Evolutionary conservation across 306 rosid genomes (phyloP), one percentile per base, ranked within the genome.

Genomic region (Casuarina equisetifolia): DNA sequence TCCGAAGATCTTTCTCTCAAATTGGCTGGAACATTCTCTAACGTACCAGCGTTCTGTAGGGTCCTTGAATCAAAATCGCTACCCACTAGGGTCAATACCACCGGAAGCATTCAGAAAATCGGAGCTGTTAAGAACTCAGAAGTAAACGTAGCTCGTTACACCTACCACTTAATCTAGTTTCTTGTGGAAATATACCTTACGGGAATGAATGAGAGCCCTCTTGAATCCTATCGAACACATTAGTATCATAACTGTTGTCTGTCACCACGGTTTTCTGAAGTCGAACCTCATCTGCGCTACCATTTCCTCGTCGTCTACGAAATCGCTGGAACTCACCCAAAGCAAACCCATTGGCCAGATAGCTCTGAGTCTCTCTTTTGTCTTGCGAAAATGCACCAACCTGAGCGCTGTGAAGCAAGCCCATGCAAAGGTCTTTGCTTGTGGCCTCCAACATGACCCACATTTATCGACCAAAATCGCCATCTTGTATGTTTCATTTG

Each of bases 401-500:
- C 50, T 78, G 9, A 16, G n/a, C 35, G 36, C 63, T 70, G 71
- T 78, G 17, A 70, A 63, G 70, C 53, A 78, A 59, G 63, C 49
- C 76, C 81, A 78, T 50, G 81, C 81, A 10, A 78, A 78, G 61
- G 6, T 19, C n/a, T 36, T 63, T 11, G 38, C 76, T 11, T 32
- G 20, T 19, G 81, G 81, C 6, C 62, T 70, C 13, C 74, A 70
- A 70, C n/a, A 70, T 25, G 62, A 78, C 76, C 11, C 46, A 11
- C 5, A 59, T 50, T 48, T 78, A 70, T 73, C 39, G 5, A 43
- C 76, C 46, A 71, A 62, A 71, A 78, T 71, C 46, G 62, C 76
- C 52, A 53, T 58, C 62, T 71, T 78, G 76, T 78, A 70, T 50
- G 81, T 57, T 72, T 78, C 76, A 3, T 78, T 70, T 40, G 40